These are phyloP conservation scores for Phytophthora fragariaefolia DNA, from an alignment of 352 stramenopile genomes.

Conservation along the genomic window DNA sequence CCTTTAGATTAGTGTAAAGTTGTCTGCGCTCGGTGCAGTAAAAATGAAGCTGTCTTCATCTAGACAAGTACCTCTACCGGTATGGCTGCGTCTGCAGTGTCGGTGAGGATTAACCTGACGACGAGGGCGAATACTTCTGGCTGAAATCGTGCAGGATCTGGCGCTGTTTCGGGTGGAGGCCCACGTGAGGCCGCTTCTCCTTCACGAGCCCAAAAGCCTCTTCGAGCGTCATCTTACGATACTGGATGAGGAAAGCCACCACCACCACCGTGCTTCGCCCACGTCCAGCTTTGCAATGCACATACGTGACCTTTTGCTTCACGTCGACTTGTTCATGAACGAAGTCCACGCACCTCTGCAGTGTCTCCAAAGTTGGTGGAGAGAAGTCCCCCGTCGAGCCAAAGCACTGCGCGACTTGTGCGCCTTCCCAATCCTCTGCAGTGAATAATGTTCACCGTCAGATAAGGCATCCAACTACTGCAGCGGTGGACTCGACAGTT, in stretches of 20 bases:
- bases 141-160: conserved; percentile 55
- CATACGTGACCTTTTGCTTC: conserved; percentile 66
- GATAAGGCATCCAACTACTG: not conserved
- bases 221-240: conserved; percentile 63
- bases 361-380: conserved; percentile 67
- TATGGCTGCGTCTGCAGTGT: conserved; percentile 3
- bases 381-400: conserved; percentile 73
- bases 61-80: conserved; percentile 13
- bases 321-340: conserved; percentile 64
- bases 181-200: conserved; percentile 66
- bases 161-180: conserved; percentile 65
- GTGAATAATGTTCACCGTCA: not conserved
- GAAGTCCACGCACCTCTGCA: conserved; percentile 68
- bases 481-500: not conserved
- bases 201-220: conserved; percentile 62
- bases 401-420: conserved; percentile 64
- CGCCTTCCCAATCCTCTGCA: conserved; percentile 62
- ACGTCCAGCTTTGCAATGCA: conserved; percentile 85
- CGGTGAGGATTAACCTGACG: conserved; percentile 3
- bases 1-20: conserved; percentile 49
- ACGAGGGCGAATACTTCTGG: conserved; percentile 18
- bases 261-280: conserved; percentile 79
- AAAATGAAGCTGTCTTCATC: conserved; percentile 15
- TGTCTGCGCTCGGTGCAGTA: conserved; percentile 20
- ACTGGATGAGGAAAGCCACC: conserved; percentile 71